Percentiles rank a stretch among this genome's conserved stretches.
These are phyloP conservation scores for Eucalyptus polybractea DNA, from an alignment of 345 rosid genomes.

Conservation along the genomic window DNA sequence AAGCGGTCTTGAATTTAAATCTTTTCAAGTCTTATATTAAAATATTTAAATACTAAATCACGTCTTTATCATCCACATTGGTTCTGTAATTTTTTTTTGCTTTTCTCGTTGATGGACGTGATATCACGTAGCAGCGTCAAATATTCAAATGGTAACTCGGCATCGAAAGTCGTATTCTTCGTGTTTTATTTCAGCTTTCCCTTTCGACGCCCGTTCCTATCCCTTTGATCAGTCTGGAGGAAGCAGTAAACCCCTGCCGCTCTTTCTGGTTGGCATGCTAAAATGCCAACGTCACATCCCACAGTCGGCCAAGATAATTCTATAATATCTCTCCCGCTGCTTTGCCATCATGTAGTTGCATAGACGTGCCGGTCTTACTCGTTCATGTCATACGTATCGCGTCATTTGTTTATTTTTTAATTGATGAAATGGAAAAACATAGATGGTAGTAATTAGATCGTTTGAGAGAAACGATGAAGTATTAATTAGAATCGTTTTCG, in stretches of 20 bases:
- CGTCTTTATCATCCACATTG: rapidly evolving
- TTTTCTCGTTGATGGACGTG: too few relatives aligned
- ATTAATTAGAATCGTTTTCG: too few relatives aligned
- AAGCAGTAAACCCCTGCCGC: neutral
- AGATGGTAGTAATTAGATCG: neutral
- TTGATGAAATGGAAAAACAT: too few relatives aligned
- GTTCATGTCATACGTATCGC: neutral
- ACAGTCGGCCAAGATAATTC: neutral
- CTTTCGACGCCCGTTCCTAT: neutral
- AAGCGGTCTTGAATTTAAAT: too few relatives aligned
- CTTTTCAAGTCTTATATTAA: rapidly evolving
- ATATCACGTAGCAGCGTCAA: neutral
- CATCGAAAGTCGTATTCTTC: neutral
- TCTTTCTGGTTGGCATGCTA: neutral
- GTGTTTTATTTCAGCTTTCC: neutral
- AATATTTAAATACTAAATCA: too few relatives aligned
- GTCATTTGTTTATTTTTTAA: neutral
- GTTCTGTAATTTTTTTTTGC: rapidly evolving
- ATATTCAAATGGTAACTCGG: neutral
- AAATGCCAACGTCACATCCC: neutral
- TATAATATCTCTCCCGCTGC: neutral
- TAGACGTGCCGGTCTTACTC: neutral
- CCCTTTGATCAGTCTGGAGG: neutral
- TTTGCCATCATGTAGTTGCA: neutral
- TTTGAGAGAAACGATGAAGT: neutral